Base-by-base conservation (phyloP, 1,284 basidiomycete species). In the Microbotryomycetes sp. region DNA sequence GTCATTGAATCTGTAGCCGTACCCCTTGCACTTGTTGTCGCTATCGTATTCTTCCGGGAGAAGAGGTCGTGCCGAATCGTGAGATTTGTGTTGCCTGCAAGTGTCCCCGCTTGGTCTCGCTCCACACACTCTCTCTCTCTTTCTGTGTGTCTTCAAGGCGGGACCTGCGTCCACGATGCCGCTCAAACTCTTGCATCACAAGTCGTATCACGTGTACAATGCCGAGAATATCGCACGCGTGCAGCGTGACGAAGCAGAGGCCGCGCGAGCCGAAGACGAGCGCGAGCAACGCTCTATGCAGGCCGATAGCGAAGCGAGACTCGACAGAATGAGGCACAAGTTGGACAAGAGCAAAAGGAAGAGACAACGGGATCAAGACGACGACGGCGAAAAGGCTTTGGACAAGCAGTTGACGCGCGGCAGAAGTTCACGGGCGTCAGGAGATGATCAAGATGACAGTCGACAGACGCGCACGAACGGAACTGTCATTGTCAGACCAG, bases 341-440 rank as follows among this genome's bases (percentile, higher is more conserved):
- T 28, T 45, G 18, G 16, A 16, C 52, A 61, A 56, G 41, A 55
- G 29, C 5, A 64, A 59, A 57, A 57, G 57, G 46, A 56, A 59
- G 27, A 7, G 49, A 6, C n/a, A n/a, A n/a, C 52, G 55, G 13
- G 60, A 64, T 21, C 50, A 56, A 13, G 68, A 70, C 26, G 45
- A 53, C 18, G 62, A 62, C 15, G 70, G 57, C 11, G 70, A 68
- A 53, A 49, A 50, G 30, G 59, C 52, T 26, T 55, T 70, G 24
- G 69, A 70, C 21, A n/a, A 60, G 27, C 69, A 72, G 58, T 57
- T 70, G 16, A 54, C 30, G 16, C 59, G 64, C 9, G 60, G 57
- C 28, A 41, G 30, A 52, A n/a, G n/a, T n/a, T n/a, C n/a, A n/a
- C 21, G 24, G 16, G 18, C 26, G 4, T 48, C 52, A 24, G 9